Evolutionary conservation across 2,329 filamentous ascomycete genomes (phyloP).

Genomic region (Ilyonectria mors-panacis): DNA sequence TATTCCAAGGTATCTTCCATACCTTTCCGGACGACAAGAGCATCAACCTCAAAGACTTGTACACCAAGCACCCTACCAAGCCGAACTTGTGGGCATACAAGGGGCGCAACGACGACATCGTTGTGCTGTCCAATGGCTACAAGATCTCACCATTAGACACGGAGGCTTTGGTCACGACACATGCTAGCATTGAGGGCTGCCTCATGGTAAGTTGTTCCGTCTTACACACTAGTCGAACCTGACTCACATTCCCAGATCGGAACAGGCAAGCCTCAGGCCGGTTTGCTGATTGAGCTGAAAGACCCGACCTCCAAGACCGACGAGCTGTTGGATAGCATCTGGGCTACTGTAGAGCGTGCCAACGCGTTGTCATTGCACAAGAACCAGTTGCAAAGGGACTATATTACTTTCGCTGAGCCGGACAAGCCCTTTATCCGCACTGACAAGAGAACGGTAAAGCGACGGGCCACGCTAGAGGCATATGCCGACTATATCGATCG

Average conservation of each 20-base stretch:
- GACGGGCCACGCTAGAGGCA: slow-evolving; percentile 55
- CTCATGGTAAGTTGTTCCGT: too few species aligned
- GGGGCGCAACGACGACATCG: slow-evolving; percentile 50
- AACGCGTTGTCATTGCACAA: slow-evolving; percentile 59
- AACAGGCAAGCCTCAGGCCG: slow-evolving; percentile 46
- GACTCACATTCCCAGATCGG: too few species aligned
- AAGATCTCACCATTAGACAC: slow-evolving; percentile 50
- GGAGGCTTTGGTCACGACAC: slow-evolving; percentile 45
- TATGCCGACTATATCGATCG: slow-evolving; percentile 63
- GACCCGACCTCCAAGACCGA: slow-evolving; percentile 39
- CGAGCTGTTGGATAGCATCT: slow-evolving; percentile 59
- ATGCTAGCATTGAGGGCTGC: slow-evolving; percentile 47
- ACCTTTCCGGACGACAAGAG: slow-evolving; percentile 48
- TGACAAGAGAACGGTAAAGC: slow-evolving; percentile 62
- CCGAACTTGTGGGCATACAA: slow-evolving; percentile 49
- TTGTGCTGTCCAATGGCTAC: slow-evolving; percentile 51
- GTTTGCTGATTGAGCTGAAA: slow-evolving; percentile 48
- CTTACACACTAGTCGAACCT: too few species aligned
- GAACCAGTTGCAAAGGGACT: slow-evolving; percentile 58
- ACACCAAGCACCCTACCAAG: slow-evolving; percentile 47
- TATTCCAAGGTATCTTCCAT: slow-evolving; percentile 53
- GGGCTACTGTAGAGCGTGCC: slow-evolving; percentile 59
- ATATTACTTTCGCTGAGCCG: slow-evolving; percentile 57
- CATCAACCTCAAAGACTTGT: slow-evolving; percentile 52
- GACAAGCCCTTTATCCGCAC: slow-evolving; percentile 61